These are phyloP conservation scores for Parmelia sp. DNA, from an alignment of 495 filamentous ascomycete genomes.

Conservation along the genomic window DNA sequence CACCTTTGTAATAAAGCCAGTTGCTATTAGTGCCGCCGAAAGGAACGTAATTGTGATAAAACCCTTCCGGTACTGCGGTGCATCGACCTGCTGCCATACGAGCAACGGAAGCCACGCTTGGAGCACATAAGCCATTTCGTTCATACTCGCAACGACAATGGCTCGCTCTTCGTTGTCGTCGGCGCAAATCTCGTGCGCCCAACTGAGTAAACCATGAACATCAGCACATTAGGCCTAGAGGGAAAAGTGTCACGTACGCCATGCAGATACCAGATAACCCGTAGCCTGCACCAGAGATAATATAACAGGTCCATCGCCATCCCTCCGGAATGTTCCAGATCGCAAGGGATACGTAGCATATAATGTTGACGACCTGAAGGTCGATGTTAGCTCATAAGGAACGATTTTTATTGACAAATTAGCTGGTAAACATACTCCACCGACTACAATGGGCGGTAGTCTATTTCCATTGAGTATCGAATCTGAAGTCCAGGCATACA, in stretches of 20 bases:
- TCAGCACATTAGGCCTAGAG: background rate
- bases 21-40: slow-evolving; percentile 33
- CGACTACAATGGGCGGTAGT: background rate
- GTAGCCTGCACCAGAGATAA: background rate
- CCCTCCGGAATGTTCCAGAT: background rate
- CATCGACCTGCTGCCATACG: slow-evolving; percentile 49
- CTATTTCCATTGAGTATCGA: background rate
- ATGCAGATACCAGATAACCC: slow-evolving; percentile 2
- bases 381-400: background rate
- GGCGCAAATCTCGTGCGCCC: slow-evolving; percentile 47
- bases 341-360: slow-evolving; percentile 1
- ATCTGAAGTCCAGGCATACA: background rate
- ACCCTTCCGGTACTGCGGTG: slow-evolving; percentile 43
- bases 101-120: slow-evolving; percentile 46
- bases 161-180: slow-evolving; percentile 48
- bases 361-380: background rate
- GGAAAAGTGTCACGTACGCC: background rate
- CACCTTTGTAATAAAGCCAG: slow-evolving; percentile 6
- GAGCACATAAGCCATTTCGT: slow-evolving; percentile 44
- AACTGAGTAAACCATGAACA: slow-evolving; percentile 30
- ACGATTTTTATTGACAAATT: background rate
- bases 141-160: slow-evolving; percentile 45
- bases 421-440: background rate
- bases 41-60: slow-evolving; percentile 39
- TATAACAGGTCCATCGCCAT: slow-evolving; percentile 6